Base-by-base conservation (phyloP, 768 basidiomycete species). In the Panaeolus cyanescens region DNA sequence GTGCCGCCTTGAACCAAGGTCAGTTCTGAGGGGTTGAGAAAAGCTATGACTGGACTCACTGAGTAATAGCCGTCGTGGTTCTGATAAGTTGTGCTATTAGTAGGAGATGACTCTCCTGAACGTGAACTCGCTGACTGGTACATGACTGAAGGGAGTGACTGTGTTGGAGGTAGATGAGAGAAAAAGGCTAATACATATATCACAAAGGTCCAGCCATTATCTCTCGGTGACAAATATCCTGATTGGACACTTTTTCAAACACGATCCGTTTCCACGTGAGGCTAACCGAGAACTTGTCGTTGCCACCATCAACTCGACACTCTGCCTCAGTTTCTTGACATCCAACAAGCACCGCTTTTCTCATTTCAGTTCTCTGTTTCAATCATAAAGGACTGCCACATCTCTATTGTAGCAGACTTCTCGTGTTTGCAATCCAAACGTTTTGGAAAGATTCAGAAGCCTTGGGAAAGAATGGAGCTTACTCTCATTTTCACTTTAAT, bases 1-100 rank as follows among this genome's bases (percentile, higher is more conserved):
- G 68, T 42, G 55, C 64, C 34, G 50, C 57, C 75, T 75, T 61
- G 25, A 30, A 28, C 5, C 19, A 50, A 6, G 15, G 3, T 7
- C 33, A 7, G 30, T 15, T 9, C 25, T 50, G 45, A 50, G 45
- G 25, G 25, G 25, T 25, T 13, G 12, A 9, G 30, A 28, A 13
- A 28, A 12, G 45, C 45, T 22, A 50, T 13, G 17, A 50, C n/a
- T n/a, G n/a, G n/a, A 50, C 45, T 50, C 45, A 50, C 45, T 12
- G 45, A 15, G 30, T 50, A 50, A 50, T 28, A 50, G 1, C 45
- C 45, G 5, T 50, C 45, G 6, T 50, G 22, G n/a, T 20, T 50
- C 30, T 50, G 45, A 28, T 50, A 50, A 25, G 45, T 28, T 15
- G 45, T 50, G 45, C 45, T 50, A 30, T 50, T 50, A 4, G 45